Evolutionary conservation across 2,329 filamentous ascomycete genomes (phyloP).

Genomic region (Colletotrichum sp.): DNA sequence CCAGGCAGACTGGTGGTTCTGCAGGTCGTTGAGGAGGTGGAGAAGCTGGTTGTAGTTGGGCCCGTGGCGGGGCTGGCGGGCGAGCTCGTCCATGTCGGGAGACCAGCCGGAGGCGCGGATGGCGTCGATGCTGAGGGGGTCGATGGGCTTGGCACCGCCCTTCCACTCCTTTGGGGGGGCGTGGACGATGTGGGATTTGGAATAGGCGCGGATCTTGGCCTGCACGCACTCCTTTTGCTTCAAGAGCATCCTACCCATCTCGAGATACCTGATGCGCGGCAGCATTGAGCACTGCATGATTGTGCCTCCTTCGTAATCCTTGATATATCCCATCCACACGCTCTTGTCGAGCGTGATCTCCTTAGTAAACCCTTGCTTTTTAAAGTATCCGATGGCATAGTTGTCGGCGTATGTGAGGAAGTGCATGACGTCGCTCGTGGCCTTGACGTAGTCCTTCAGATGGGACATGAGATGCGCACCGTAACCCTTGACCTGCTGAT

Average conservation of each 20-base stretch:
- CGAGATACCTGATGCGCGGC: conserved; percentile 91
- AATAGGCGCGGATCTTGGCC: conserved; percentile 92
- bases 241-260: conserved; percentile 89
- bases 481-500: conserved; percentile 98
- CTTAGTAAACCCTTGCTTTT: conserved; percentile 99
- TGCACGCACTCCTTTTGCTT: conserved; percentile 97
- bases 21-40: conserved; percentile 90
- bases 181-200: conserved; percentile 87
- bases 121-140: conserved; percentile 84
- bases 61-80: conserved; percentile 91
- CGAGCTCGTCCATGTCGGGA: conserved; percentile 95
- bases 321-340: conserved; percentile 99
- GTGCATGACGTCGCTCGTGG: conserved; percentile 96
- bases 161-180: conserved; percentile 86
- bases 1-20: conserved; percentile 93
- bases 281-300: conserved; percentile 99
- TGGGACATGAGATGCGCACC: conserved; percentile 98
- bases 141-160: conserved; percentile 75
- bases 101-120: conserved; percentile 96
- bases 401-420: conserved; percentile 99
- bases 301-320: conserved; percentile 97
- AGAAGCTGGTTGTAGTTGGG: conserved; percentile 95
- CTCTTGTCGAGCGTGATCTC: conserved; percentile 91
- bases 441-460: conserved; percentile 97
- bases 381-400: conserved; percentile 98